phyloP scores from a whole-genome alignment of 2,329 filamentous ascomycete species.

The Plectosphaerella plurivora region DNA sequence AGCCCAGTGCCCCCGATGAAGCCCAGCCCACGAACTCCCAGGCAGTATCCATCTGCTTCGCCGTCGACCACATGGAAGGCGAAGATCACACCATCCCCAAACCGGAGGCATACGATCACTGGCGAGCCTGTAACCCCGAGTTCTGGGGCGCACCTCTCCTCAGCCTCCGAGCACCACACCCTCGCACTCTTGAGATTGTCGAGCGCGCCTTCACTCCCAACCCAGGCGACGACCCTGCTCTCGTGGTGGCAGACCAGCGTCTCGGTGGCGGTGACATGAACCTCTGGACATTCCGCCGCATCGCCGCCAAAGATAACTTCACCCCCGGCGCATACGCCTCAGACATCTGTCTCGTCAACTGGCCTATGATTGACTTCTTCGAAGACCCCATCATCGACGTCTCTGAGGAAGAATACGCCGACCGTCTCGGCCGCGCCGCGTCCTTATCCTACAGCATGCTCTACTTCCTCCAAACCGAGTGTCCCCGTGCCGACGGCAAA shows the following conservation, averaged over 20 bases:
- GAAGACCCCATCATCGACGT: slow-evolving; percentile 21
- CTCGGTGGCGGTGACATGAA: slow-evolving; percentile 21
- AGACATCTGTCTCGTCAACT: slow-evolving; percentile 21
- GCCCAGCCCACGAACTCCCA: slow-evolving; percentile 20
- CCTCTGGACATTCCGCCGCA: slow-evolving; percentile 21
- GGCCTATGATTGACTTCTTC: slow-evolving; percentile 24
- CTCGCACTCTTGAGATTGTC: slow-evolving; percentile 19
- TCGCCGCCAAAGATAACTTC: slow-evolving; percentile 18
- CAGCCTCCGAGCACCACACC: slow-evolving; percentile 17
- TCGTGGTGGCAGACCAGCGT: slow-evolving; percentile 17
- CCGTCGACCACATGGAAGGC: slow-evolving; percentile 20
- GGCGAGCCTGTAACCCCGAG: slow-evolving; percentile 15
- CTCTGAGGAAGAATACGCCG: slow-evolving; percentile 11
- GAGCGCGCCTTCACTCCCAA: slow-evolving; percentile 21
- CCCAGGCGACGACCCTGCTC: slow-evolving; percentile 17
- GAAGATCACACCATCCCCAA: slow-evolving; percentile 18
- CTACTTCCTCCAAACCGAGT: slow-evolving; percentile 20
- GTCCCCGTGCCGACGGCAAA: slow-evolving; percentile 17
- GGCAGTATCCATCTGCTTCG: slow-evolving; percentile 21
- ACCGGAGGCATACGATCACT: slow-evolving; percentile 16
- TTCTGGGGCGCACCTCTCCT: slow-evolving; percentile 21
- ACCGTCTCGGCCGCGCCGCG: slow-evolving; percentile 11
- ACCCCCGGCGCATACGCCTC: slow-evolving; percentile 15
- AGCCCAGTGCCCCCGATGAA: slow-evolving; percentile 18
- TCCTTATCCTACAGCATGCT: slow-evolving; percentile 21